Conservation (phyloP, 768 basidiomycete species). For the Udeniomyces megalosporus region DNA sequence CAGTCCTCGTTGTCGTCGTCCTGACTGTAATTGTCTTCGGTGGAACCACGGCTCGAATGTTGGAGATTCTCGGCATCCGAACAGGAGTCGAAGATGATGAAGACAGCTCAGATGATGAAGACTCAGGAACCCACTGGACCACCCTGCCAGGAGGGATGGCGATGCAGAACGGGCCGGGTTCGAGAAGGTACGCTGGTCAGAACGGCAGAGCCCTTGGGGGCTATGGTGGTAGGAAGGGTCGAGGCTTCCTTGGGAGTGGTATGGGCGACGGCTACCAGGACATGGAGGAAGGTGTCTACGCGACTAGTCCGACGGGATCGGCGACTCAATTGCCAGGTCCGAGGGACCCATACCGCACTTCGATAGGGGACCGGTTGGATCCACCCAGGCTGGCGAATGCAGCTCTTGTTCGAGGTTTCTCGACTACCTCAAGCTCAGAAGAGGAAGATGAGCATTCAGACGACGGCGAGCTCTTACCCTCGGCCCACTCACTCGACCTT, state of each 20-base stretch:
- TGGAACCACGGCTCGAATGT: constrained; percentile 91
- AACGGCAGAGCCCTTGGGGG: not conserved
- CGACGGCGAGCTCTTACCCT: constrained; percentile 55
- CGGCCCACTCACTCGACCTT: not conserved
- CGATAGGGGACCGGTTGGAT: not conserved
- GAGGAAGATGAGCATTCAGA: constrained; percentile 48
- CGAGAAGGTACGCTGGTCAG: not conserved
- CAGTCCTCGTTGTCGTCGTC: constrained; percentile 89
- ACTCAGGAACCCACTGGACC: constrained; percentile 10
- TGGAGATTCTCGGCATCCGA: constrained; percentile 88
- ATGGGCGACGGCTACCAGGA: constrained; percentile 4
- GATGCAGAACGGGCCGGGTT: constrained; percentile 1
- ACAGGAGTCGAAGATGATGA: constrained; percentile 90
- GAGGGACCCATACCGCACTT: not conserved
- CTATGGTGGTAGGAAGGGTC: not conserved
- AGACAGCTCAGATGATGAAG: constrained; percentile 37
- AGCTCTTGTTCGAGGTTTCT: constrained; percentile 4
- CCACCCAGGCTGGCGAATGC: constrained; percentile 9
- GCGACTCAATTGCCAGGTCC: not conserved
- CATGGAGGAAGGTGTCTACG: not conserved
- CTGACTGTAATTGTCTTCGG: constrained; percentile 88
- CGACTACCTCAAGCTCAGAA: not conserved
- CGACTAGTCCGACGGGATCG: not conserved
- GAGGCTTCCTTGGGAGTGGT: not conserved
- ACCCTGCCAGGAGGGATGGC: constrained; percentile 1